These are phyloP conservation scores for Neurospora sp. DNA, from an alignment of 495 filamentous ascomycete species.

Conservation along the genomic window DNA sequence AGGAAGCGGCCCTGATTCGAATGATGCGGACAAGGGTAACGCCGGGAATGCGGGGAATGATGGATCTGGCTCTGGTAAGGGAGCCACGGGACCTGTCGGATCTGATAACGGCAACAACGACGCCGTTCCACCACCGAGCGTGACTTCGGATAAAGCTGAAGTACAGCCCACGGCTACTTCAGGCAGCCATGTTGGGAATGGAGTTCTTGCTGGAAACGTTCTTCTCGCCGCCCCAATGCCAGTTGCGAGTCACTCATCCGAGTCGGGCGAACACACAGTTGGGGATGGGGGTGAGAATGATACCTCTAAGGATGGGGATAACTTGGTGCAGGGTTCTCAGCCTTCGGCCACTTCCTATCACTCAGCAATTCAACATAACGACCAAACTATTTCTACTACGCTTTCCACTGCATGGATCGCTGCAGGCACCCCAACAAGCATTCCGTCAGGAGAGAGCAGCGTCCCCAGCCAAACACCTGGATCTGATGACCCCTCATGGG, in stretches of 20 bases:
- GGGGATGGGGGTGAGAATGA: not conserved
- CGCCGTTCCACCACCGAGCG: not conserved
- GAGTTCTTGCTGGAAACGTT: not conserved
- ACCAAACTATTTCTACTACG: not conserved
- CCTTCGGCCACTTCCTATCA: not conserved
- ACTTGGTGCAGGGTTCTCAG: not conserved
- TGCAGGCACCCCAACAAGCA: not conserved
- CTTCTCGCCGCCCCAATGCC: not conserved
- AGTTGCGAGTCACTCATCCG: not conserved
- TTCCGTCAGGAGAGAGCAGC: not conserved
- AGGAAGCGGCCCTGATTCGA: not conserved
- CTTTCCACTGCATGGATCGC: not conserved
- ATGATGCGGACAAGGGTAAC: not conserved
- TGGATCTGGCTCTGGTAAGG: not conserved
- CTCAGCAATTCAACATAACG: not conserved
- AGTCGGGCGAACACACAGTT: not conserved
- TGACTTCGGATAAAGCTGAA: not conserved
- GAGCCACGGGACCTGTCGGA: not conserved
- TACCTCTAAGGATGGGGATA: not conserved
- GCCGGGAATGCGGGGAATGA: slow-evolving; percentile 2
- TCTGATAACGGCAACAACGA: not conserved
- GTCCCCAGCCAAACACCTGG: not conserved
- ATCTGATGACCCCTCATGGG: not conserved
- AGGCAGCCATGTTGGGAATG: not conserved
- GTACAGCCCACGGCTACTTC: not conserved